Evolutionary conservation across 179 eudicot genomes (phyloP), one percentile per base, ranked within the genome.

Genomic region (Pouteria campechiana): DNA sequence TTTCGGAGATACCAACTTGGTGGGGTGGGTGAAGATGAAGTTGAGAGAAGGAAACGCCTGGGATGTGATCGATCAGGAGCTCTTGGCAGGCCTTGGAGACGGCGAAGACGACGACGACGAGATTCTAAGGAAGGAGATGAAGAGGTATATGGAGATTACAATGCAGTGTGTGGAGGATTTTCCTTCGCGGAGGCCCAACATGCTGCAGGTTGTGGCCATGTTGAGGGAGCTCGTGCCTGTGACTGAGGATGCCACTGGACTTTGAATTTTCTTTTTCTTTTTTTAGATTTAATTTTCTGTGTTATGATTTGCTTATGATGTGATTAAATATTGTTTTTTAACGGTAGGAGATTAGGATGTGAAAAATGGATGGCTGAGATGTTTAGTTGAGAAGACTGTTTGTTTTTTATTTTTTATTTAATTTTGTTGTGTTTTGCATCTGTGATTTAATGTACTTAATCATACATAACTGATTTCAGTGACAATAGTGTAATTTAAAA

Each of bases 21-120:
- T 90, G 1, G 99, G 99, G 2, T 86, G 99, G 99, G 88, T 76
- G 12, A 90, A 90, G 63, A 72, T 78, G 69, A 90, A 90, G 63
- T 94, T 75, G 6, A 56, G 96, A 32, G 88, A 90, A 63, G 94
- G 98, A 16, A 90, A 73, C 50, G 78, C 82, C 2, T 75, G 75
- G 84, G 98, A 90, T 46, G 94, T 86, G 17, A 79, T 90, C 2
- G 98, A 90, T 40, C 44, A 49, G 0, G 94, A 82, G 34, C 44
- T 90, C 50, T 31, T 90, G 4, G 37, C 40, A n/a, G 83, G 31
- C 37, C 62, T 34, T 1, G 69, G 60, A 22, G 64, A 58, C 0
- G 68, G 69, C 4, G 65, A 68, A 24, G 70, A 32, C 2, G 88
- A 69, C 41, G 81, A 60, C 0, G 93, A 76, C 31, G 76, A 82